Conservation (phyloP, 768 basidiomycete genomes). For the Russula sp. region DNA sequence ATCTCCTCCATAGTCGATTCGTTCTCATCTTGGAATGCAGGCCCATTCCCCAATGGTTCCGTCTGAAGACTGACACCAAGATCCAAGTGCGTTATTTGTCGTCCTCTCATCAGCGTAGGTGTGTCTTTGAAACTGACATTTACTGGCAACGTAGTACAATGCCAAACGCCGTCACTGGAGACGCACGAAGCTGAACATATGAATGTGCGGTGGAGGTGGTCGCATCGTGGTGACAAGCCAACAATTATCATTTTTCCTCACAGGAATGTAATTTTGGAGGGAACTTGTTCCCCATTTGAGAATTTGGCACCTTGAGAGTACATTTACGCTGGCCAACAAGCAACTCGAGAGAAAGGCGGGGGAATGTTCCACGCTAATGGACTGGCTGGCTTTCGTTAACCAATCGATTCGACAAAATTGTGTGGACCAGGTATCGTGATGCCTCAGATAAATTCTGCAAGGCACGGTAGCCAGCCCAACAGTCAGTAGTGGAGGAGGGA, state of each 20-base stretch:
- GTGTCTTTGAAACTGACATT: not conserved
- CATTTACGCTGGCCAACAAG: not conserved
- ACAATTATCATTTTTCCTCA: not conserved
- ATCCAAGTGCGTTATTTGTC: conserved; percentile 57
- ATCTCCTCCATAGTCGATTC: not conserved
- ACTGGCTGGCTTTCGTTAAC: no score
- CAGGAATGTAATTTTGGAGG: not conserved
- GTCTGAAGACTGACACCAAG: conserved; percentile 92
- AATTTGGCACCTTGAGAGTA: not conserved
- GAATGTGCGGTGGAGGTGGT: conserved; percentile 28
- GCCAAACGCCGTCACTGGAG: conserved; percentile 99
- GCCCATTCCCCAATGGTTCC: conserved; percentile 99
- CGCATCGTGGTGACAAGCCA: not conserved
- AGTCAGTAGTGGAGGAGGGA: no score
- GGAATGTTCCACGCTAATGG: no score
- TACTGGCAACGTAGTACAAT: conserved; percentile 55
- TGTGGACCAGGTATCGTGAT: no score
- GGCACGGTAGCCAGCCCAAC: no score
- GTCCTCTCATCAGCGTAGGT: not conserved
- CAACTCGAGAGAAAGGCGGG: no score
- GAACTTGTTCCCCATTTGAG: not conserved
- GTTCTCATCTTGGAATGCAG: conserved; percentile 33
- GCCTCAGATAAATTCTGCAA: no score
- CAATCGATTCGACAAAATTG: no score
- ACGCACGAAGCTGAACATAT: conserved; percentile 98